Conservation (phyloP, 805 yeast genomes). For the Metschnikowia vanudenii region DNA sequence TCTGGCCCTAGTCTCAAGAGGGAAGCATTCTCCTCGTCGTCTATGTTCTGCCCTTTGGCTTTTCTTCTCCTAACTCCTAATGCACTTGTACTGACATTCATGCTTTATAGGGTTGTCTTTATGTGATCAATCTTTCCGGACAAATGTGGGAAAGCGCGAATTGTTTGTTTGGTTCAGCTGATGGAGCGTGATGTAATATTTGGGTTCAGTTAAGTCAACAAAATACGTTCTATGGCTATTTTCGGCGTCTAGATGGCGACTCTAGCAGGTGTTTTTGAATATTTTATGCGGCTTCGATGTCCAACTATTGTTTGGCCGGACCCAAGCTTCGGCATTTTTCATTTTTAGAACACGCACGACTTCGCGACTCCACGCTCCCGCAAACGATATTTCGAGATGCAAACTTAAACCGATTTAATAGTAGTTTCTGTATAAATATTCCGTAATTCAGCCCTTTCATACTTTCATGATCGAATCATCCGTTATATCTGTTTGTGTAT, state of each 20-base stretch:
- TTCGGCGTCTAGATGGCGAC: conserved; percentile 1
- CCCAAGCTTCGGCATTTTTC: neutral
- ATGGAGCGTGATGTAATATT: neutral
- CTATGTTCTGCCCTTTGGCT: conserved; percentile 54
- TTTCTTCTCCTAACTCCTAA: conserved; percentile 79
- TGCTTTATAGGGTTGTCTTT: conserved; percentile 23
- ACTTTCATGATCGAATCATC: conserved; percentile 8
- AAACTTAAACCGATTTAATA: too few species aligned
- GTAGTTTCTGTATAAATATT: neutral
- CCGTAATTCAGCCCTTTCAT: neutral
- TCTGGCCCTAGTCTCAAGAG: conserved; percentile 88
- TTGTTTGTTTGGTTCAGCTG: neutral
- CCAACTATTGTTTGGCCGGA: neutral
- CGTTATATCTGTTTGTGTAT: conserved; percentile 3
- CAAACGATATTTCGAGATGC: too few species aligned
- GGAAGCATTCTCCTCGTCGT: conserved; percentile 92
- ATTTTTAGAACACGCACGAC: conserved; percentile 9
- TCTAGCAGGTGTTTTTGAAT: neutral
- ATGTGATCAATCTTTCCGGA: neutral
- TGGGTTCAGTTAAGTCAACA: neutral
- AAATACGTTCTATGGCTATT: neutral
- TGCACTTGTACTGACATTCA: conserved; percentile 90
- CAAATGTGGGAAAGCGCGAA: conserved; percentile 1
- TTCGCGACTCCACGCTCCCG: conserved; percentile 4
- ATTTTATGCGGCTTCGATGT: neutral